Evolutionary conservation across 768 basidiomycete genomes (phyloP).

Genomic region (Kockovaella imperatae): DNA sequence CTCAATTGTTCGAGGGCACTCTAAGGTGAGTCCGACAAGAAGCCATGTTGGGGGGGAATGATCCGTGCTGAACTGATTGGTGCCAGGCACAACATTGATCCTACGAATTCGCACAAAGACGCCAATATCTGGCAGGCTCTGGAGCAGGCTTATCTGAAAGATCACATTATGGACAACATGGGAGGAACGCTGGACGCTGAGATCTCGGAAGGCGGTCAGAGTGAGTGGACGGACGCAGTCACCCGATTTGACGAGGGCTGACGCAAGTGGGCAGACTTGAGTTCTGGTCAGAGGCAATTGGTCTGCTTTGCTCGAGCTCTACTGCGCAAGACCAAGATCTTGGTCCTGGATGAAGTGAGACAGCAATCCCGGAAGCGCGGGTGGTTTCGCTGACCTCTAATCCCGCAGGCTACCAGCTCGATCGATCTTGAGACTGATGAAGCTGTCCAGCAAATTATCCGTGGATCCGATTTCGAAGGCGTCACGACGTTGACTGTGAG

Average conservation of each 20-base stretch:
- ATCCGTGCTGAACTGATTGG: constrained; percentile 59
- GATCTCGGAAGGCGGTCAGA: constrained; percentile 32
- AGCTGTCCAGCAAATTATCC: constrained; percentile 79
- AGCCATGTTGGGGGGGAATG: constrained; percentile 11
- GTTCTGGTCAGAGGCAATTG: constrained; percentile 76
- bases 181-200: constrained; percentile 41
- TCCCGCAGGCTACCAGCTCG: constrained; percentile 64
- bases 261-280: constrained; percentile 58
- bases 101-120: constrained; percentile 65
- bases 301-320: constrained; percentile 82
- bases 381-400: background rate
- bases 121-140: constrained; percentile 80
- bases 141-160: constrained; percentile 52
- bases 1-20: constrained; percentile 47
- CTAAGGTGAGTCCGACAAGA: constrained; percentile 20
- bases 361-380: background rate
- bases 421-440: constrained; percentile 85
- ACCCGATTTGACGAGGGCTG: constrained; percentile 47
- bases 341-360: constrained; percentile 85
- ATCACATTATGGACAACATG: constrained; percentile 41
- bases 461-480: constrained; percentile 64
- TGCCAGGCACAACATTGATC: constrained; percentile 84
- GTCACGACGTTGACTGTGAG: constrained; percentile 66
- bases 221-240: constrained; percentile 11
- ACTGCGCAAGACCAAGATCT: constrained; percentile 71